Percentiles rank a stretch among this genome's conserved stretches.
Conservation (phyloP, 257 asterid genomes). For the Solanum paucissectum region DNA sequence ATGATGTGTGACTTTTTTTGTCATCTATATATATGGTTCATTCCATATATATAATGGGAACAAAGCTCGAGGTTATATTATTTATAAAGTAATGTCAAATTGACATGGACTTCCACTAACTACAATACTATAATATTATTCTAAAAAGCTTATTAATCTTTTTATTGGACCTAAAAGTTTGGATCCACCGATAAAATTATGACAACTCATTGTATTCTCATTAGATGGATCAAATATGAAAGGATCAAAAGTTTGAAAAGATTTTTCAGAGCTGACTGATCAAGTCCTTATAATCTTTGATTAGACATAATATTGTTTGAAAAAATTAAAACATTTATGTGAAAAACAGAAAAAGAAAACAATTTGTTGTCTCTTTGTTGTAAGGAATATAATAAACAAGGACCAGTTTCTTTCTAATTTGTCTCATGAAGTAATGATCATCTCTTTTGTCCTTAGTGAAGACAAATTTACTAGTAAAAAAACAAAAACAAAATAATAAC, state of each 20-base stretch:
- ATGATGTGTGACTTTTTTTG: background rate
- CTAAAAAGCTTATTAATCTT: background rate
- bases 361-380: background rate
- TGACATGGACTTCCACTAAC: constrained; percentile 26
- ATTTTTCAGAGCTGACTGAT: background rate
- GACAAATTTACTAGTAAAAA: background rate
- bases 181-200: constrained; percentile 3
- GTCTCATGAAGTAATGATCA: background rate
- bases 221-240: background rate
- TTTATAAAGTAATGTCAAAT: background rate
- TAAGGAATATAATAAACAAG: background rate
- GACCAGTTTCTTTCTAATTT: background rate
- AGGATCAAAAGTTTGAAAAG: background rate
- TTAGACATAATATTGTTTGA: background rate
- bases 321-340: background rate
- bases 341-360: background rate
- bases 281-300: background rate
- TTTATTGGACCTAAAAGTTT: constrained; percentile 20
- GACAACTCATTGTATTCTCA: background rate
- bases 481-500: background rate
- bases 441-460: background rate
- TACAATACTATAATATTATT: background rate
- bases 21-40: background rate
- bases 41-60: constrained; percentile 34
- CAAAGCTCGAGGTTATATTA: constrained; percentile 55